Percentiles rank a stretch among this genome's conserved stretches.
phyloP scores from a whole-genome alignment of 106 monocot species.

The Alisma plantagoaquatica region DNA sequence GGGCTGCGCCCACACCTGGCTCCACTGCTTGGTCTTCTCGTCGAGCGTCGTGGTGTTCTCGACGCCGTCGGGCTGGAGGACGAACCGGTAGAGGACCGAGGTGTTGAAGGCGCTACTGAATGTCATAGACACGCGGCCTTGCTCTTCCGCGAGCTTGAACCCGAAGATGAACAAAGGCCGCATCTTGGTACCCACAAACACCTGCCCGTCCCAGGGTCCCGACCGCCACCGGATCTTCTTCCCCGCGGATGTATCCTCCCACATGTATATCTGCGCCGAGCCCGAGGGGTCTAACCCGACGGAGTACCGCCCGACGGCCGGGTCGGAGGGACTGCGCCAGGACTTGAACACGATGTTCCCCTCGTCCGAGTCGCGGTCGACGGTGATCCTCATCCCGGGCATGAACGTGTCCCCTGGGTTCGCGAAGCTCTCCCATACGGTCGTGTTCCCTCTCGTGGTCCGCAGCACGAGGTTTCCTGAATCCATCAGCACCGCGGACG shows the following conservation, averaged over 20 bases:
- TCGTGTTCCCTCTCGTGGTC: background rate
- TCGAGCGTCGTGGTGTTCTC: background rate
- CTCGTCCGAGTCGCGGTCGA: background rate
- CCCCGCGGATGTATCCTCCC: background rate
- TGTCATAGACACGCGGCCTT: background rate
- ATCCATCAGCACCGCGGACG: background rate
- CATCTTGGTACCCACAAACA: slow-evolving; percentile 3
- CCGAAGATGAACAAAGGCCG: background rate
- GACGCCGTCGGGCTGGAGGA: background rate
- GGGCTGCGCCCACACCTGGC: background rate
- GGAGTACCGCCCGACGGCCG: background rate
- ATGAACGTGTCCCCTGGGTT: no score
- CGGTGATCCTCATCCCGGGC: slow-evolving; percentile 2
- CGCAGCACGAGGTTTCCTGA: slow-evolving; percentile 3
- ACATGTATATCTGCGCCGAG: slow-evolving; percentile 8
- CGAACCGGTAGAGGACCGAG: background rate
- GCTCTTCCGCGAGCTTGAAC: background rate
- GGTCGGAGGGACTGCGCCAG: slow-evolving; percentile 1
- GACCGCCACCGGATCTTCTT: slow-evolving; percentile 7
- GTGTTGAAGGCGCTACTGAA: background rate
- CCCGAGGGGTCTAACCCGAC: background rate
- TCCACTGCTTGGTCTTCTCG: background rate
- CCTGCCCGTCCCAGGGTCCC: slow-evolving; percentile 5
- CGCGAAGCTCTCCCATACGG: slow-evolving; percentile 1
- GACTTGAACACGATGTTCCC: background rate